Base-by-base conservation (phyloP, 2,329 filamentous ascomycete genomes). In the Aspergillus proliferans region DNA sequence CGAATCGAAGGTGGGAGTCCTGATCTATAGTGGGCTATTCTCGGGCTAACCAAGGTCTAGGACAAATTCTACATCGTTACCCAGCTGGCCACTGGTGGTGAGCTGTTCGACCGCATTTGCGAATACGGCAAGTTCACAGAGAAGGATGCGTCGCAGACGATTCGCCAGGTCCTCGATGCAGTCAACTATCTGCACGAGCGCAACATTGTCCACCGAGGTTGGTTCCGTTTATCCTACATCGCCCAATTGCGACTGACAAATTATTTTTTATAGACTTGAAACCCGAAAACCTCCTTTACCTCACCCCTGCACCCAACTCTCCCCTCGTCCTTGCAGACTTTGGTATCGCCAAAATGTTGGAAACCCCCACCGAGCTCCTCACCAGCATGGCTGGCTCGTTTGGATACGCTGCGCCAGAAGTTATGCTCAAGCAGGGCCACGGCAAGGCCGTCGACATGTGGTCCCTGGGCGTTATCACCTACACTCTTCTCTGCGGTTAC, bases 21-120 rank as follows among this genome's bases (percentile, higher is more conserved):
- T 1, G 18, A 19, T 9, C 14, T 7, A 8, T 6, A 14, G 14
- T 38, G 1, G 9, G 33, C 18, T 36, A n/a, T 1, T 28, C 43
- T 38, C 39, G 40, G 34, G 38, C 56, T 61, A 42, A 62, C 22
- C 1, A 14, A 10, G 24, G 45, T 24, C 26, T 61, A 95, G 90
- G 93, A 98, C 77, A 98, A 98, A 77, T 98, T 95, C 76, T 98
- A 98, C 71, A 97, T 98, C 60, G 91, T 98, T 61, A 98, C 93
- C 28, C 87, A 98, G 71, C 79, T 98, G 48, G 93, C 93, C 39
- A 95, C 88, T 0, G 93, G 93, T 58, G 93, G 93, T 68, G 93
- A 98, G 74, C 76, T 98, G 55, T 98, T 98, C 71, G 93, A 98
- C 66, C 86, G 94, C 49, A 98, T 98, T 62, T 98, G 93, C 74